Conservation (phyloP, 495 filamentous ascomycete genomes). For the Neurospora hispaniola region DNA sequence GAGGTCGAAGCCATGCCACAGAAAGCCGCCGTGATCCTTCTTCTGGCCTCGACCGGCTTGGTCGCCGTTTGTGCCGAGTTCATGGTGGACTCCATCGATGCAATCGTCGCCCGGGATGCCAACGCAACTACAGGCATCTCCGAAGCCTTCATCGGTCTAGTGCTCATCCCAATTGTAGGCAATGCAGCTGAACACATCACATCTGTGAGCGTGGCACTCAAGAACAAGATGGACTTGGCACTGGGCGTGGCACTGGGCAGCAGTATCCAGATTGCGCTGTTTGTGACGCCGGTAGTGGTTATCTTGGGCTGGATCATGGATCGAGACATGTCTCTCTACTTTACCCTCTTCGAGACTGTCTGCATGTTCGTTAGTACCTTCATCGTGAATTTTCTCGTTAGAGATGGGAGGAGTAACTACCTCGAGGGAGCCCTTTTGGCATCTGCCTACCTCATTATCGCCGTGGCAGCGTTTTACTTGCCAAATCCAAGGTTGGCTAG, state of each 20-base stretch:
- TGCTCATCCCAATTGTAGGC: conserved; percentile 78
- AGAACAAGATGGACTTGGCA: conserved; percentile 86
- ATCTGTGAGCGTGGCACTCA: conserved; percentile 68
- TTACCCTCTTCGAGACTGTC: conserved; percentile 78
- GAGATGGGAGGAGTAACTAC: conserved; percentile 73
- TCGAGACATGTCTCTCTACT: conserved; percentile 71
- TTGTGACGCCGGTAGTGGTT: conserved; percentile 72
- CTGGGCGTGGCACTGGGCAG: conserved; percentile 75
- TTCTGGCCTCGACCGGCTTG: conserved; percentile 63
- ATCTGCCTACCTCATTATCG: conserved; percentile 62
- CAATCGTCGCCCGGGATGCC: conserved; percentile 37
- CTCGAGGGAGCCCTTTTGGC: conserved; percentile 68
- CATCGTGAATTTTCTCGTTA: conserved; percentile 71
- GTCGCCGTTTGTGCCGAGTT: conserved; percentile 79
- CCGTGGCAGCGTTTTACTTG: conserved; percentile 52
- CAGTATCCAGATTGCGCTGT: conserved; percentile 73
- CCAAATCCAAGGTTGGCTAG: conserved; percentile 41
- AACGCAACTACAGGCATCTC: conserved; percentile 42
- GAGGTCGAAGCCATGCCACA: conserved; percentile 46
- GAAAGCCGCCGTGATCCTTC: conserved; percentile 56
- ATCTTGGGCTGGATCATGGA: conserved; percentile 68
- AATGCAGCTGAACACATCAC: conserved; percentile 86
- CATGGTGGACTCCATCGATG: conserved; percentile 64
- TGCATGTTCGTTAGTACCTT: conserved; percentile 70
- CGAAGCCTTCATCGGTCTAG: conserved; percentile 71